Conservation (phyloP, 371 early-diverging fungal genomes). For the Quaeritorhiza haematococci region DNA sequence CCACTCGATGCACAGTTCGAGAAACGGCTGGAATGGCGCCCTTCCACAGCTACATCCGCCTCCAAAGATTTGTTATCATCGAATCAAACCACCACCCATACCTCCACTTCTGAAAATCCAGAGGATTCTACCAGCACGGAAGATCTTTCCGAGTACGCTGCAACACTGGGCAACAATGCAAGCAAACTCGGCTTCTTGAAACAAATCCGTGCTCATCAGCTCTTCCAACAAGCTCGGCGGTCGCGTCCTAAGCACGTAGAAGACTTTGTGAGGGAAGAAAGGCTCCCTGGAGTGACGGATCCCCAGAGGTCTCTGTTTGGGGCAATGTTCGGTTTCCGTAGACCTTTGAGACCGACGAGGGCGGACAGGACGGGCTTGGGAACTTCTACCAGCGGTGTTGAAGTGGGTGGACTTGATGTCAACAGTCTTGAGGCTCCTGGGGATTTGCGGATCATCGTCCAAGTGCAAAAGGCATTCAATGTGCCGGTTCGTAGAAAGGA, state of each 20-base stretch:
- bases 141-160: too few species aligned
- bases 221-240: conserved; percentile 28
- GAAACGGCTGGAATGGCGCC: too few species aligned
- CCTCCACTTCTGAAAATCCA: too few species aligned
- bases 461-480: conserved; percentile 35
- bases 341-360: conserved; percentile 42
- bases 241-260: conserved; percentile 30
- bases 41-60: too few species aligned
- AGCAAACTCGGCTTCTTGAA: conserved; percentile 34
- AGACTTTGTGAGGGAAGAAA: conserved; percentile 41
- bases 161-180: too few species aligned
- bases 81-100: too few species aligned
- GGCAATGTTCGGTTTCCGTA: conserved; percentile 22
- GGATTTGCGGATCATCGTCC: conserved; percentile 31
- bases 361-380: conserved; percentile 9
- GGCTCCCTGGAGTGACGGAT: conserved; percentile 18
- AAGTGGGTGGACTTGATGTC: not conserved
- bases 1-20: too few species aligned
- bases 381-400: not conserved
- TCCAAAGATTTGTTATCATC: too few species aligned
- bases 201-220: conserved; percentile 38
- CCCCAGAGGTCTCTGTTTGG: conserved; percentile 16
- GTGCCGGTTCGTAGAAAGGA: conserved; percentile 33
- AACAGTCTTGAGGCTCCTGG: conserved; percentile 23
- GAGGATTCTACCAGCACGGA: too few species aligned